Conservation (phyloP, 805 yeast species). For the Ogataea trehalophila region DNA sequence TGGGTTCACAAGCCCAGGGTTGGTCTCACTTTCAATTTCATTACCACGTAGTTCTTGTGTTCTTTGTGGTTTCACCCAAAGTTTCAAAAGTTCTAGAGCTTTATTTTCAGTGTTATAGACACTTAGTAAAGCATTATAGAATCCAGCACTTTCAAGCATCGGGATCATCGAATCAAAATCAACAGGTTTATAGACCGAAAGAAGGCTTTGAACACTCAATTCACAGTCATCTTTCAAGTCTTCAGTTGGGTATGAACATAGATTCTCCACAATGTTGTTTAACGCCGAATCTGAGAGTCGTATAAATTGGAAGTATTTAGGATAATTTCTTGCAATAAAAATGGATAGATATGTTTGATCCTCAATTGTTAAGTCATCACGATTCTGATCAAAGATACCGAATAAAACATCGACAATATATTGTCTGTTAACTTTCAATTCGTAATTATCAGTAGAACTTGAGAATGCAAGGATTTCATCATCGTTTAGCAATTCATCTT, state of each 20-base stretch:
- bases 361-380: conserved; percentile 25
- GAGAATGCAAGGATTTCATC: conserved; percentile 34
- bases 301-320: conserved; percentile 82
- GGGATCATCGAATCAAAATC: conserved; percentile 45
- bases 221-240: conserved; percentile 57
- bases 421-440: conserved; percentile 56
- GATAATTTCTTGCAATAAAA: conserved; percentile 73
- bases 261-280: conserved; percentile 39
- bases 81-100: conserved; percentile 47
- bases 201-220: conserved; percentile 65
- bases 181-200: conserved; percentile 61
- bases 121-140: conserved; percentile 52
- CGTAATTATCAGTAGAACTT: conserved; percentile 18
- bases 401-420: conserved; percentile 69
- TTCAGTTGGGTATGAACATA: conserved; percentile 40
- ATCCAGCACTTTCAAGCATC: conserved; percentile 49
- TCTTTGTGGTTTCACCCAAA: conserved; percentile 39
- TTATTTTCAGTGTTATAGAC: conserved; percentile 51
- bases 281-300: conserved; percentile 59
- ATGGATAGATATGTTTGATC: conserved; percentile 45
- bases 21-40: neutral
- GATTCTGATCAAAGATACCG: conserved; percentile 44
- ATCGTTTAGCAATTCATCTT: conserved; percentile 70
- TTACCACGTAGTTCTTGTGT: neutral
- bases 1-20: neutral